Percentiles rank a stretch among this genome's conserved stretches.
phyloP scores from a whole-genome alignment of 352 stramenopile genomes.

The Phytophthora rubi region DNA sequence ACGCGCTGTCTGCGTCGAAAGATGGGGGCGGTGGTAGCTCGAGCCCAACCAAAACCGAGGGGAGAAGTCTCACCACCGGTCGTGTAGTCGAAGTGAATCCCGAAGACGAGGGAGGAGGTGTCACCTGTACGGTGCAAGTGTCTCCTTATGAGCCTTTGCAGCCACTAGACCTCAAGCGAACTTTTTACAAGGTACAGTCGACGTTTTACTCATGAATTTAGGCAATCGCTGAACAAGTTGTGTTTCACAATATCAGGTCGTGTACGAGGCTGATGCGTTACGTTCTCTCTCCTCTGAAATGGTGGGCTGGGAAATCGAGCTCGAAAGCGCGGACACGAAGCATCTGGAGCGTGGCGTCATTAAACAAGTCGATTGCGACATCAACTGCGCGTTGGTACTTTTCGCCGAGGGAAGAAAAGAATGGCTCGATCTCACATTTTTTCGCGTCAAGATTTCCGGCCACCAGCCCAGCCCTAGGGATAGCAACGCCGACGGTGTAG shows the following conservation, averaged over 20 bases:
- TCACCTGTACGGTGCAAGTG: slow-evolving; percentile 45
- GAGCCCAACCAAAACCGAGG: slow-evolving; percentile 6
- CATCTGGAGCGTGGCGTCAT: slow-evolving; percentile 35
- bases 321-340: slow-evolving; percentile 34
- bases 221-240: neutral
- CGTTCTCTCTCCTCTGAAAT: slow-evolving; percentile 38
- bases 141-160: slow-evolving; percentile 53
- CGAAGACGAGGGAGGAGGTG: neutral
- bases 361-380: slow-evolving; percentile 55
- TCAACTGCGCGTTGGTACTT: slow-evolving; percentile 61
- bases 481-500: neutral
- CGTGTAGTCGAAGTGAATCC: slow-evolving; percentile 46
- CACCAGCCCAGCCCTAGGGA: slow-evolving; percentile 7
- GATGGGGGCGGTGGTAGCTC: neutral
- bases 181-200: slow-evolving; percentile 43
- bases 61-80: slow-evolving; percentile 18
- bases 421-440: slow-evolving; percentile 59
- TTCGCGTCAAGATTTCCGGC: slow-evolving; percentile 46
- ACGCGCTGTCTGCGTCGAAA: slow-evolving; percentile 2
- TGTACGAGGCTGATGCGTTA: slow-evolving; percentile 53
- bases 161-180: slow-evolving; percentile 36
- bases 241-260: slow-evolving; percentile 31
- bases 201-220: neutral
- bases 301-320: slow-evolving; percentile 55
- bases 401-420: slow-evolving; percentile 58